Percentiles rank a stretch among this genome's conserved stretches.
Evolutionary conservation across 495 filamentous ascomycete genomes (phyloP).

Genomic region (Tuber calosporum): DNA sequence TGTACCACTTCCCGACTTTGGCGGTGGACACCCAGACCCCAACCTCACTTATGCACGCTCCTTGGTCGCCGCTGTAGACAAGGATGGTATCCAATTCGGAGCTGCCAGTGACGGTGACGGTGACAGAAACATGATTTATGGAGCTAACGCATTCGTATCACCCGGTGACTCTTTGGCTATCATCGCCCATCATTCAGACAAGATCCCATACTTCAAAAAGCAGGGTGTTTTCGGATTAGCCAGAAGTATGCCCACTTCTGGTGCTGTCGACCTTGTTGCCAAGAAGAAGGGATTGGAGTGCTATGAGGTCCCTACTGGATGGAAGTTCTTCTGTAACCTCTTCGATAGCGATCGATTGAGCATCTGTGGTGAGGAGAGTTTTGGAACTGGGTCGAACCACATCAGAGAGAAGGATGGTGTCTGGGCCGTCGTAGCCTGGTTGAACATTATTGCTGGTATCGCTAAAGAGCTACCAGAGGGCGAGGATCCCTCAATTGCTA

Average conservation of each 20-base stretch:
- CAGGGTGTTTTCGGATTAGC: conserved; percentile 93
- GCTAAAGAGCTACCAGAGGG: conserved; percentile 68
- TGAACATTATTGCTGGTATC: conserved; percentile 96
- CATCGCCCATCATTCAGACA: conserved; percentile 87
- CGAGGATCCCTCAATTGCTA: conserved; percentile 73
- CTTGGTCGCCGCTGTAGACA: conserved; percentile 86
- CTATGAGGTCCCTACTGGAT: conserved; percentile 97
- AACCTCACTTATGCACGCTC: conserved; percentile 98
- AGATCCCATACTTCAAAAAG: conserved; percentile 96
- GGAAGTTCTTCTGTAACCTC: conserved; percentile 99
- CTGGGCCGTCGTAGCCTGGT: conserved; percentile 94
- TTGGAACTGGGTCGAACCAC: conserved; percentile 98
- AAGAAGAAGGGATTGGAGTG: conserved; percentile 82
- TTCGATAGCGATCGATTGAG: conserved; percentile 97
- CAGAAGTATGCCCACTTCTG: conserved; percentile 93
- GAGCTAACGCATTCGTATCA: conserved; percentile 90
- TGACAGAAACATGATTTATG: conserved; percentile 99
- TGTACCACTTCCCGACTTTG: conserved; percentile 84
- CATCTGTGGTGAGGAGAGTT: conserved; percentile 97
- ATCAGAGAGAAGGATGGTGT: conserved; percentile 98
- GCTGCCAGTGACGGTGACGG: conserved; percentile 94
- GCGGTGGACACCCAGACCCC: conserved; percentile 92
- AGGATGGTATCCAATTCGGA: conserved; percentile 86
- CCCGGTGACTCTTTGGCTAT: conserved; percentile 95
- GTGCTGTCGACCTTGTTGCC: conserved; percentile 89